These are phyloP conservation scores for Trichopus zeylanicus DNA, from an alignment of 116 monocot genomes.

Conservation along the genomic window DNA sequence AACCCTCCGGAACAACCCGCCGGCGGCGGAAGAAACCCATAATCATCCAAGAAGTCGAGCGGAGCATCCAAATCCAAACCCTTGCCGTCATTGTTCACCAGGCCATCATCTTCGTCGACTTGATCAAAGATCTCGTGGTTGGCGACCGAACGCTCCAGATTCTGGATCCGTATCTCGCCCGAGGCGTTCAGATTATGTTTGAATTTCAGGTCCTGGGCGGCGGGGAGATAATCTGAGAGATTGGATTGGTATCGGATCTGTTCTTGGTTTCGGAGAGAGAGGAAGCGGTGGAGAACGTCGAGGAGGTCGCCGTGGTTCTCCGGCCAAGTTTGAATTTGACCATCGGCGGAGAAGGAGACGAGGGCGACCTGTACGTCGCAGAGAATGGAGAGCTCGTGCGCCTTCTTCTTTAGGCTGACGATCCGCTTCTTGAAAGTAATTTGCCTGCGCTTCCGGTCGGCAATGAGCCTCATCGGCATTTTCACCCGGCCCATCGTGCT, in stretches of 20 bases:
- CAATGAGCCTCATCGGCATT: conserved; percentile 4
- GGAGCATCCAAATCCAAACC: too few species aligned
- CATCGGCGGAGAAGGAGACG: background rate
- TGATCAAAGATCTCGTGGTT: too few species aligned
- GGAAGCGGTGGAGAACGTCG: background rate
- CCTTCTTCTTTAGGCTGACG: conserved; percentile 18
- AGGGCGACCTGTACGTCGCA: conserved; percentile 8
- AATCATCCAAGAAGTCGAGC: too few species aligned
- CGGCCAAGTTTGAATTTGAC: conserved; percentile 8
- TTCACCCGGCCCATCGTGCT: conserved; percentile 6
- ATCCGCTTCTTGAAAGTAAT: conserved; percentile 12
- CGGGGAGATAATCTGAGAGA: background rate
- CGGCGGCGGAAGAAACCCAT: too few species aligned
- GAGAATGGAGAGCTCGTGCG: conserved; percentile 11
- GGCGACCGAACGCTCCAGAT: too few species aligned
- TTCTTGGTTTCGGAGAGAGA: background rate
- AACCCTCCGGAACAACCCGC: too few species aligned
- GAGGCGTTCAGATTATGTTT: too few species aligned
- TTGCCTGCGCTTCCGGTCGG: conserved; percentile 4
- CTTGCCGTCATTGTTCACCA: too few species aligned
- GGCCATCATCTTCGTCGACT: too few species aligned
- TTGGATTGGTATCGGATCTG: background rate
- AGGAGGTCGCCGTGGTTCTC: background rate
- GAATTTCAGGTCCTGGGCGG: too few species aligned
- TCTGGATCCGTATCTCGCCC: too few species aligned